These are phyloP conservation scores for Schizothecium vesticola DNA, from an alignment of 495 filamentous ascomycete genomes.

Conservation along the genomic window DNA sequence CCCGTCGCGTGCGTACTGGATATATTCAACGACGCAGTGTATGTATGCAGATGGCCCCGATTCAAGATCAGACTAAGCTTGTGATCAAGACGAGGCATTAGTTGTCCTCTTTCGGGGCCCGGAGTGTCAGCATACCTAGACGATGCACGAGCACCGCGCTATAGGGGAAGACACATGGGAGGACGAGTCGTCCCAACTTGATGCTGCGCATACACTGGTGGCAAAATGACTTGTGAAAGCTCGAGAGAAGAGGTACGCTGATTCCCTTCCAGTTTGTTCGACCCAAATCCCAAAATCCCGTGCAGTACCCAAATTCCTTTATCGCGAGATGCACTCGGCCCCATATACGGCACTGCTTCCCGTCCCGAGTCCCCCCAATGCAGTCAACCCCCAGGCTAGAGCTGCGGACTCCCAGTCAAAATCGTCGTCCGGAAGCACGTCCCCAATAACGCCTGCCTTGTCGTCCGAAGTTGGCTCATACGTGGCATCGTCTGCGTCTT, in stretches of 20 bases:
- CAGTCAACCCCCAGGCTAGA: conserved; percentile 40
- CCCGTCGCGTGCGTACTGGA: neutral
- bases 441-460: conserved; percentile 16
- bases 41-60: too few relatives aligned
- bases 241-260: neutral
- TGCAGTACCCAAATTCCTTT: neutral
- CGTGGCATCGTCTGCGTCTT: conserved; percentile 16
- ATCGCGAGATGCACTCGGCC: conserved; percentile 38
- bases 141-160: neutral
- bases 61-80: too few relatives aligned
- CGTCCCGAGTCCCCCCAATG: conserved; percentile 36
- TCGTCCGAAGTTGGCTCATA: conserved; percentile 29
- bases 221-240: neutral
- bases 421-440: conserved; percentile 28
- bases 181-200: neutral
- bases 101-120: neutral
- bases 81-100: neutral
- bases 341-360: conserved; percentile 40
- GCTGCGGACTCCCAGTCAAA: conserved; percentile 44
- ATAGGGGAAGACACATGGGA: neutral
- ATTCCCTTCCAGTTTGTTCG: neutral
- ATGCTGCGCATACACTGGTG: neutral
- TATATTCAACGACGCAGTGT: neutral
- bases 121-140: neutral
- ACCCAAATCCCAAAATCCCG: neutral